Base-by-base conservation (phyloP, 768 basidiomycete genomes). In the Amyloporia xantha region DNA sequence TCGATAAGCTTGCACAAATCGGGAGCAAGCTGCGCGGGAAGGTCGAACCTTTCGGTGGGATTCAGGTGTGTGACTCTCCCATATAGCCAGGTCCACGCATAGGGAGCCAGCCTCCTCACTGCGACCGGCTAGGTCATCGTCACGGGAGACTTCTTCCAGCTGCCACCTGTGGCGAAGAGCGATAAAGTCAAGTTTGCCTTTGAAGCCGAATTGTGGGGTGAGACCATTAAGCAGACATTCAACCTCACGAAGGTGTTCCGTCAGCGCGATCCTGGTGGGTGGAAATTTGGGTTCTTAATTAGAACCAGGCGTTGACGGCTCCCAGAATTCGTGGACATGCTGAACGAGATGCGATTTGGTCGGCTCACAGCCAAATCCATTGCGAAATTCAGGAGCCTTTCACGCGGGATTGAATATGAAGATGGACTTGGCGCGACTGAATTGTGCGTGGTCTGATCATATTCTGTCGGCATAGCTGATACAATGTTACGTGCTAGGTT, bases 301-400 rank as follows among this genome's bases (percentile, higher is more conserved):
- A n/a, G n/a, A n/a, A n/a, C n/a, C n/a, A n/a, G n/a, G n/a, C n/a
- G n/a, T n/a, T n/a, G n/a, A n/a, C n/a, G n/a, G 26, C 36, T n/a
- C 46, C 27, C 62, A 92, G 92, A 82, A 45, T 97, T 99, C 61
- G 79, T 99, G 44, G 76, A 90, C 64, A 98, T 98, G 92, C 72
- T 98, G 44, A 99, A 97, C 62, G 93, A 98, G 65, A 98, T 98
- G 96, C 82, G 96, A 13, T 95, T 91, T 57, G 96, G 96, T 2
- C 68, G 57, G 15, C 67, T 98, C 26, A 76, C 82, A 1, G 52
- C 60, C 2, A 68, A 71, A 19, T 93, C 92, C 0, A 82, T 92
- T 51, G 48, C 60, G 26, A 81, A 75, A 48, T 97, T 98, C 72
- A 77, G 65, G 55, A 69, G 68, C 1, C 71, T 98, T n/a, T 74